Evolutionary conservation across 495 filamentous ascomycete genomes (phyloP).

Genomic region (Daldinia grandis): DNA sequence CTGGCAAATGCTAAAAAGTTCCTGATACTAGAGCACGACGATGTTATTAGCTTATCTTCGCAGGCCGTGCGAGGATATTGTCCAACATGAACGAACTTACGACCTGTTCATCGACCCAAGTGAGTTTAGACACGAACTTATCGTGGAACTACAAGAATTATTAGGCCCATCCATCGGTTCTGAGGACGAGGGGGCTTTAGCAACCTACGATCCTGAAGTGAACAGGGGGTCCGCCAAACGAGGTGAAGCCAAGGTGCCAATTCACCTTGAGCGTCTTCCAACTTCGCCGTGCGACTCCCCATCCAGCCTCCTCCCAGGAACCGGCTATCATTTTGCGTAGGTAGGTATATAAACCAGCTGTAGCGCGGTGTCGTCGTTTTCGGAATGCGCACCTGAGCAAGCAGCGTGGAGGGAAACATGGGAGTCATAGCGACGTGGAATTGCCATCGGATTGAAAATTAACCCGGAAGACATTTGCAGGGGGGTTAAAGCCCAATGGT

Average conservation of each 20-base stretch:
- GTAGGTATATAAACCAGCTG: background rate
- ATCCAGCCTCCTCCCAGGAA: background rate
- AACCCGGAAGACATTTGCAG: background rate
- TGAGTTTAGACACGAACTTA: constrained; percentile 69
- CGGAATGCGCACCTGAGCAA: background rate
- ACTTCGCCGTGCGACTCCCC: background rate
- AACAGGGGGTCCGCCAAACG: constrained; percentile 76
- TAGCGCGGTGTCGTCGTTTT: too few species aligned
- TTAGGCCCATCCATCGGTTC: background rate
- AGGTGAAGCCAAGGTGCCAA: constrained; percentile 75
- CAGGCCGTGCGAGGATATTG: background rate
- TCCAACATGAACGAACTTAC: constrained; percentile 47
- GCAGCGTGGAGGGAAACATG: background rate
- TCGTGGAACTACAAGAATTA: constrained; percentile 57
- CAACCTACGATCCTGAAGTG: constrained; percentile 70
- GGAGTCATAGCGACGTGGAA: background rate
- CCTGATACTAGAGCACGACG: constrained; percentile 68
- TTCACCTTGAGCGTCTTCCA: constrained; percentile 50
- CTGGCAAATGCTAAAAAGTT: constrained; percentile 82
- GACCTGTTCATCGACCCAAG: constrained; percentile 81
- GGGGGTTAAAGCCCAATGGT: background rate
- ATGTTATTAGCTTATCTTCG: background rate
- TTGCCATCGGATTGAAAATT: background rate
- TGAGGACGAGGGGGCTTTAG: background rate
- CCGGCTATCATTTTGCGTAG: background rate